These are phyloP conservation scores for Leishmania amazonensis DNA, from an alignment of 208 protist species.

Conservation along the genomic window DNA sequence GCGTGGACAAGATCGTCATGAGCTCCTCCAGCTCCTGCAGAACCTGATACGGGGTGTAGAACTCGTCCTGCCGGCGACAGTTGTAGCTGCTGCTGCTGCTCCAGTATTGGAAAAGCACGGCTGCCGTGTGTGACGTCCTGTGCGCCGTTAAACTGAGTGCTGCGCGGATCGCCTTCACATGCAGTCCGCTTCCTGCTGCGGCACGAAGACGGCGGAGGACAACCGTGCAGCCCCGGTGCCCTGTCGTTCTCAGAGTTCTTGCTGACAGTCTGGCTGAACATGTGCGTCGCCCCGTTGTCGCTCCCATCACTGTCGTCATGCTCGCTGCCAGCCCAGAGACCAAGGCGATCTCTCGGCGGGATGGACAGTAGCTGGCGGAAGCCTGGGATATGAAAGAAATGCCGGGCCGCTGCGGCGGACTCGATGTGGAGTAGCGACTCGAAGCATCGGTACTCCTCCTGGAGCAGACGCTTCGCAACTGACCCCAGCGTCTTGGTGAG, in stretches of 20 bases:
- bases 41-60: conserved; percentile 49
- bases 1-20: conserved; percentile 30
- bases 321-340: background rate
- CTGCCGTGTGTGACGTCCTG: conserved; percentile 19
- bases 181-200: background rate
- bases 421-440: conserved; percentile 54
- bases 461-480: conserved; percentile 40
- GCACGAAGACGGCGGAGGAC: background rate
- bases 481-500: conserved; percentile 48
- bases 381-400: conserved; percentile 60
- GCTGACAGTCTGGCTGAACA: background rate
- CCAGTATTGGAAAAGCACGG: background rate
- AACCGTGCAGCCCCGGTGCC: background rate
- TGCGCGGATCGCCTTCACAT: background rate
- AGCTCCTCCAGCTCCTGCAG: conserved; percentile 46
- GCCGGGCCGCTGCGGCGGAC: conserved; percentile 34
- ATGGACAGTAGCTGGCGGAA: conserved; percentile 54
- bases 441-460: conserved; percentile 56
- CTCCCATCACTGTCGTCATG: background rate
- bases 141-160: conserved; percentile 3
- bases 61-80: conserved; percentile 31
- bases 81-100: conserved; percentile 20
- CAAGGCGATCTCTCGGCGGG: conserved; percentile 28
- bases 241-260: background rate
- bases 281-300: background rate